Conservation (phyloP, 306 rosid species). For the Gastrolobium bilobum region DNA sequence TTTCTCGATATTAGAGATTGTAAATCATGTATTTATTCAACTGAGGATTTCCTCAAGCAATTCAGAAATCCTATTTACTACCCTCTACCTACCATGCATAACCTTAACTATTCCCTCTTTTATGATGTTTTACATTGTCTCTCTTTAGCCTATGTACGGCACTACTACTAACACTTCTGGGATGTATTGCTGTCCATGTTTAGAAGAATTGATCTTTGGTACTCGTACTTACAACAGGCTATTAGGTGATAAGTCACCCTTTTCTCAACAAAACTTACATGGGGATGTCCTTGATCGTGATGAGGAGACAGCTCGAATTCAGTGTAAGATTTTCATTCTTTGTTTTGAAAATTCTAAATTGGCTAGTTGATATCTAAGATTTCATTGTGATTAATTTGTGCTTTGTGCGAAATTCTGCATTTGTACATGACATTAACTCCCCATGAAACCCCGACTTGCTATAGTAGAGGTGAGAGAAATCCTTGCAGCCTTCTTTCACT, state of each 20-base stretch:
- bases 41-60: too few relatives aligned
- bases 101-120: neutral
- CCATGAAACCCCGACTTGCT: too few relatives aligned
- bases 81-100: neutral
- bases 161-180: neutral
- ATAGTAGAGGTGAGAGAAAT: too few relatives aligned
- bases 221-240: constrained; percentile 55
- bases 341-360: neutral
- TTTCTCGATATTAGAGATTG: too few relatives aligned
- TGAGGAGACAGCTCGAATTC: constrained; percentile 92
- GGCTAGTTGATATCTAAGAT: neutral
- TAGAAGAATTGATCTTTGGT: constrained; percentile 30
- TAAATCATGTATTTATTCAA: too few relatives aligned
- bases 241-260: constrained; percentile 91
- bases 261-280: constrained; percentile 83
- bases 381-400: constrained; percentile 9
- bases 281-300: constrained; percentile 87
- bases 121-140: neutral
- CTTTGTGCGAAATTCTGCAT: constrained; percentile 5
- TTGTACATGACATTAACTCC: neutral
- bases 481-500: too few relatives aligned
- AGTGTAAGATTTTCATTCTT: constrained; percentile 59
- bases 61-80: neutral
- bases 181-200: constrained; percentile 10
- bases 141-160: neutral